Base-by-base conservation (phyloP, 306 rosid genomes). In the Morella rubra region DNA sequence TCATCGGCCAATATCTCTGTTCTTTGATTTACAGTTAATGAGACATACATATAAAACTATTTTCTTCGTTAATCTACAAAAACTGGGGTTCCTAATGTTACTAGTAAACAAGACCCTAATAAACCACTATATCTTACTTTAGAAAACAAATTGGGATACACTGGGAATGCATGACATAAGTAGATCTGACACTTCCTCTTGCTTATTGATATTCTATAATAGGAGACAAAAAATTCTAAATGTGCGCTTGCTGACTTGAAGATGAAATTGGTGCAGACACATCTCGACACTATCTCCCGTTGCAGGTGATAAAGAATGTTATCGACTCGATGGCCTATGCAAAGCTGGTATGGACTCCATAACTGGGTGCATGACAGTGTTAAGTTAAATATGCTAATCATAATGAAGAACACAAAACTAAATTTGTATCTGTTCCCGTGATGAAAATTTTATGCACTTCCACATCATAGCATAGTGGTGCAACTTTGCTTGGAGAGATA, bases 231-330 rank as follows among this genome's bases (percentile, higher is more conserved):
- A 24, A 24, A 4, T 60, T 59, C 32, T 13, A 12, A 27, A 60
- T 27, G 11, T 12, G 9, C 46, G 61, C 15, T 19, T 41, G 71
- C 76, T 70, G 69, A 59, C 27, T 8, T 50, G 44, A 27, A 50
- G 67, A 75, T 56, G 75, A 70, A 59, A 56, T 76, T 72, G 52
- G 22, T 44, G 70, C 84, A 84, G 87, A 84, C 72, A 81, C 85
- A 77, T 74, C 87, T 50, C 82, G 87, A 58, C 87, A 84, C 67
- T 84, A 84, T 74, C 70, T 80, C 72, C 87, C 87, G 8, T 76
- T 84, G 78, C 85, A 69, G 3, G 79, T 77, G 37, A 84, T 84
- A 70, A 84, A 84, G 87, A 75, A 78, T 22, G 87, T 84, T 61
- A 81, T 84, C 13, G 85, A 84, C 47, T 84, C 87, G 14, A 77